Percentiles rank a stretch among this genome's conserved stretches.
Evolutionary conservation across 208 protist genomes (phyloP).

Genomic region (Acanthamoeba comandoni): DNA sequence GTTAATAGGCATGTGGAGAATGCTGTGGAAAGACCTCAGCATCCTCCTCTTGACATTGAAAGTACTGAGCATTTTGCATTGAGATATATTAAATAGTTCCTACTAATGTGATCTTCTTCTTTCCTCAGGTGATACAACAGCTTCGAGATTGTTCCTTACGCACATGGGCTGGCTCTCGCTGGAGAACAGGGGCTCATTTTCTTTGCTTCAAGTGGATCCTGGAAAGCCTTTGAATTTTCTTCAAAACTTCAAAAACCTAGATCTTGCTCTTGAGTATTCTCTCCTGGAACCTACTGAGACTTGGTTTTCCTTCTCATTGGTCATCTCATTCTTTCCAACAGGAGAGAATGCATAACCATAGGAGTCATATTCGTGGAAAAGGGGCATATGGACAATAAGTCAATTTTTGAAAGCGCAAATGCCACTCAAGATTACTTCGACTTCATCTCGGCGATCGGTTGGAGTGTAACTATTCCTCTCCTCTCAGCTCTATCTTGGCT

Average conservation of each 20-base stretch:
- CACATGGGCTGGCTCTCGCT: slow-evolving; percentile 44
- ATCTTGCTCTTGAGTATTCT: neutral
- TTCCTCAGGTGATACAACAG: slow-evolving; percentile 61
- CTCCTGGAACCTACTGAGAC: neutral
- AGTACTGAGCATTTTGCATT: no score
- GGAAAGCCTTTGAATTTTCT: slow-evolving; percentile 66
- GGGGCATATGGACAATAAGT: slow-evolving; percentile 34
- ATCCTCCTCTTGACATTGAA: slow-evolving; percentile 44
- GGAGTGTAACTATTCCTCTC: slow-evolving; percentile 11
- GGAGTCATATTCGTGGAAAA: slow-evolving; percentile 46
- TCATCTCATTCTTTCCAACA: neutral
- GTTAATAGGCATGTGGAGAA: neutral
- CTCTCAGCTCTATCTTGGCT: neutral
- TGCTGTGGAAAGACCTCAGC: slow-evolving; percentile 9
- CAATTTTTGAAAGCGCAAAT: slow-evolving; percentile 57
- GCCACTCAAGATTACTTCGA: slow-evolving; percentile 61
- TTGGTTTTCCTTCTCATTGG: neutral
- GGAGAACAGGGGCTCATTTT: slow-evolving; percentile 45
- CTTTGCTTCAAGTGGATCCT: slow-evolving; percentile 36
- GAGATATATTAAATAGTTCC: no score
- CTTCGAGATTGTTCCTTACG: slow-evolving; percentile 37
- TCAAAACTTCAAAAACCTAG: slow-evolving; percentile 70
- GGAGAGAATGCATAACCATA: slow-evolving; percentile 31
- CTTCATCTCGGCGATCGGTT: slow-evolving; percentile 46
- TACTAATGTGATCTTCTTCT: no score